Evolutionary conservation across 139 green algal species (phyloP), one percentile per base, ranked within the genome.

Genomic region (Asterochloris erici): DNA sequence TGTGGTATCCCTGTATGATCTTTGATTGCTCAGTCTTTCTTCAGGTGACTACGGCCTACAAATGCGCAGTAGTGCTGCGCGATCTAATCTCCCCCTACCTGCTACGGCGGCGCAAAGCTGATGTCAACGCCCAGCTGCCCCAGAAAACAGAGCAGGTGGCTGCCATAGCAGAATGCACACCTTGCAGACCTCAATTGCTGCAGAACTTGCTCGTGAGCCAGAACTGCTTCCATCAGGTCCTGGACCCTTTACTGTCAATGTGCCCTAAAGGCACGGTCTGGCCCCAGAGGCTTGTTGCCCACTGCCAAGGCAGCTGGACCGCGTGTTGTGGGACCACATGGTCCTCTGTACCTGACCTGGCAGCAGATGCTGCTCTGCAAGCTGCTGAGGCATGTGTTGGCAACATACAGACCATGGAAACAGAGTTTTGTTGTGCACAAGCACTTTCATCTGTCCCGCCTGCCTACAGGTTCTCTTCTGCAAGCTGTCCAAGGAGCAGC

Each of bases 61-160:
- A 90, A 78, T 98, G 95, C 86, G 96, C 96, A 12, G 91, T 98
- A 26, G 88, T 98, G 81, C 93, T 99, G 86, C 90, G 96, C 10
- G 97, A 99, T 88, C 85, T 98, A 17, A 96, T 99, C 68, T 84
- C 90, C 13, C 97, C 97, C 14, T 99, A 99, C 92, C 92, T 99
- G 76, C 92, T 99, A 84, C 90, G 96, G 61, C 86, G 97, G 26
- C 86, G 93, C 81, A 99, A 99, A 86, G 89, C 88, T 0, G 95
- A 99, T 74, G 96, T 99, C 63, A 87, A 86, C 27, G 68, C 86
- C 38, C 86, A 95, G 84, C 93, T 99, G 81, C 97, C 97, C 15
- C 91, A 91, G 60, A 98, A 99, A 89, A 98, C 95, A 63, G 97
- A 99, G 87, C 93, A 96, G 84, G 91, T 89, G 85, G 38, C 73